Conservation (phyloP, 305 asterid genomes). For the Caryopteris hybrid region DNA sequence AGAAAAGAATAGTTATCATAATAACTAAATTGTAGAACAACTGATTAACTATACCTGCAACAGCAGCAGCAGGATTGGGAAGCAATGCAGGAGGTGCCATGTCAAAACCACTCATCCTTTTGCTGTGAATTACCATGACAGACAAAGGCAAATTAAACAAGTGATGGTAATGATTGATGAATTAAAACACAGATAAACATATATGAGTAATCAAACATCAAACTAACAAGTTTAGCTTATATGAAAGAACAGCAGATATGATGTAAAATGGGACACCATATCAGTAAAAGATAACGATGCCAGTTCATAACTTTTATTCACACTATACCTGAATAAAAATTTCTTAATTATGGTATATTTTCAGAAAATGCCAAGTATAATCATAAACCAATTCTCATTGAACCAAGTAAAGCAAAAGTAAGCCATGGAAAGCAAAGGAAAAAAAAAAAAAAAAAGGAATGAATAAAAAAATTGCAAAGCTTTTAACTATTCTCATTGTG, state of each 20-base stretch:
- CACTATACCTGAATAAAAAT: not conserved
- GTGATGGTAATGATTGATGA: conserved; percentile 3
- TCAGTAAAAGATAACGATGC: not conserved
- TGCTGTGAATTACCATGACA: conserved; percentile 53
- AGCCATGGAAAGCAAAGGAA: not conserved
- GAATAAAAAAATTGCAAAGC: not conserved
- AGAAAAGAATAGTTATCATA: conserved; percentile 44
- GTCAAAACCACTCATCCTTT: conserved; percentile 98
- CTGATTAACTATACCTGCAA: conserved; percentile 57
- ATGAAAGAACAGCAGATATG: not conserved
- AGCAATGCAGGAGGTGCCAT: conserved; percentile 93
- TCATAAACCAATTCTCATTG: too few relatives aligned
- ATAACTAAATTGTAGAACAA: conserved; percentile 17
- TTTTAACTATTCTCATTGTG: not conserved
- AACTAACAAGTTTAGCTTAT: not conserved
- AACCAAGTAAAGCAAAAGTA: too few relatives aligned
- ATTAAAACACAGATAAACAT: not conserved
- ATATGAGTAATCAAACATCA: conserved; percentile 6
- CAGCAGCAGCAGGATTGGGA: conserved; percentile 46
- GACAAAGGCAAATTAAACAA: conserved; percentile 22
- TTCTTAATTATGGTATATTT: not conserved
- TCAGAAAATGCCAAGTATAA: not conserved
- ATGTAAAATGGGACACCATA: not conserved
- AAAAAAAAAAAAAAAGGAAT: not conserved
- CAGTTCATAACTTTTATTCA: not conserved